These are phyloP conservation scores for Ceratobasidium papillatum DNA, from an alignment of 1,284 basidiomycete genomes.

Conservation along the genomic window DNA sequence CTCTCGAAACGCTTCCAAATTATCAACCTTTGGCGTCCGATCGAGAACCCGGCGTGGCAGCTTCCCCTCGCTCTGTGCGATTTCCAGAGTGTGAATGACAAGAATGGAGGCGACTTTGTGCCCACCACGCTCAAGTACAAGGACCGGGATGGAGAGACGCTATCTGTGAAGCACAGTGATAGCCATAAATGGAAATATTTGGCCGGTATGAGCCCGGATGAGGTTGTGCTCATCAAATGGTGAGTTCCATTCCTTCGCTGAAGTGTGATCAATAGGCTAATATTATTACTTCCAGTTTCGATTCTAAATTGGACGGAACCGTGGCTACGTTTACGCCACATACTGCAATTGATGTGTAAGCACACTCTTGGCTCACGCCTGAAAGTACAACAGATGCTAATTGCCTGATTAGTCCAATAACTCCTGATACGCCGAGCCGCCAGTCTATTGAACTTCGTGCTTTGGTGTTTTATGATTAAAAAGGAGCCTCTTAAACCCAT, in stretches of 20 bases:
- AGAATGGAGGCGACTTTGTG: constrained; percentile 55
- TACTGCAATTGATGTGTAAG: constrained; percentile 62
- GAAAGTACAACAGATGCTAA: not conserved
- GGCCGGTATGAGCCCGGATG: constrained; percentile 67
- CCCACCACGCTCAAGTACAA: constrained; percentile 62
- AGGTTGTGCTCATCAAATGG: constrained; percentile 74
- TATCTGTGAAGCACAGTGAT: constrained; percentile 61
- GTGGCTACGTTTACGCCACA: constrained; percentile 67
- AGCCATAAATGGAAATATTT: constrained; percentile 72
- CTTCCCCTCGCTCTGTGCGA: constrained; percentile 72
- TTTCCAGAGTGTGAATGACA: constrained; percentile 59
- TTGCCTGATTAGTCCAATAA: constrained; percentile 52
- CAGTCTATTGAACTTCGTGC: constrained; percentile 69
- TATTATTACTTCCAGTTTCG: not conserved
- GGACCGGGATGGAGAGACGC: constrained; percentile 66
- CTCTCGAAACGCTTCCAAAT: constrained; percentile 66
- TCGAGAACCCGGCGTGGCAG: constrained; percentile 62
- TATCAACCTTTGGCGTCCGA: constrained; percentile 77
- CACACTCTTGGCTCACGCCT: not conserved
- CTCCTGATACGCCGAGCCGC: constrained; percentile 61
- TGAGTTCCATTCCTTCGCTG: constrained; percentile 50
- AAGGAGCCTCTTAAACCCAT: too few species aligned
- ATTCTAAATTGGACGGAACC: constrained; percentile 54
- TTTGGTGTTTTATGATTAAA: constrained; percentile 62
- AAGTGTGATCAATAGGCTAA: not conserved